Conservation (phyloP, 768 basidiomycete genomes). For the Mycena rebaudengoi region DNA sequence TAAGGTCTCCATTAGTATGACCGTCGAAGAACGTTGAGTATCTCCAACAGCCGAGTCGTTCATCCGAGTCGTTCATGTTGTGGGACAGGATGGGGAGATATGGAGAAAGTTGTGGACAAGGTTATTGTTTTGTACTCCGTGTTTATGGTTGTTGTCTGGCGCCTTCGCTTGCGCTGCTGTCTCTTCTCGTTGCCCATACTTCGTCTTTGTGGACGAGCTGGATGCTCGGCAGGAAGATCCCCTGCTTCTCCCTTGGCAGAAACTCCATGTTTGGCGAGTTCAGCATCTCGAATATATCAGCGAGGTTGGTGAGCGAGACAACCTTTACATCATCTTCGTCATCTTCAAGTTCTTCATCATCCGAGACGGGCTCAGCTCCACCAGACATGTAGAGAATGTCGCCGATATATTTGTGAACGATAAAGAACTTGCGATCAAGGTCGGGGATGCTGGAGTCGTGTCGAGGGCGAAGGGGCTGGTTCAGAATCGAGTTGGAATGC, state of each 20-base stretch:
- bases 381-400: not conserved
- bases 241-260: not conserved
- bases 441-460: not conserved
- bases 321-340: not conserved
- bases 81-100: too few species aligned
- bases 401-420: not conserved
- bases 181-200: not conserved
- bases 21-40: too few species aligned
- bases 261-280: not conserved
- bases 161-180: too few species aligned
- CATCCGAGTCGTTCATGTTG: too few species aligned
- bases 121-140: too few species aligned
- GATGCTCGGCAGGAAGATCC: not conserved
- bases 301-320: not conserved
- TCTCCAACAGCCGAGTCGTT: too few species aligned
- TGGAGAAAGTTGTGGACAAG: too few species aligned
- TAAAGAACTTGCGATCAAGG: not conserved
- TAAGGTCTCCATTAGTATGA: too few species aligned
- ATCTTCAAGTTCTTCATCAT: not conserved
- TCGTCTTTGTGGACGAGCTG: not conserved
- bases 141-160: too few species aligned
- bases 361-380: not conserved
- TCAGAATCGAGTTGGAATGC: not conserved
- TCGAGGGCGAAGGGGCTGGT: not conserved
- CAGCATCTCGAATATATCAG: not conserved